A percentile compares a stretch with the other conserved stretches of the same genome.
Evolutionary conservation across 768 basidiomycete genomes (phyloP).

Genomic region (Rhizopogon roseolus): DNA sequence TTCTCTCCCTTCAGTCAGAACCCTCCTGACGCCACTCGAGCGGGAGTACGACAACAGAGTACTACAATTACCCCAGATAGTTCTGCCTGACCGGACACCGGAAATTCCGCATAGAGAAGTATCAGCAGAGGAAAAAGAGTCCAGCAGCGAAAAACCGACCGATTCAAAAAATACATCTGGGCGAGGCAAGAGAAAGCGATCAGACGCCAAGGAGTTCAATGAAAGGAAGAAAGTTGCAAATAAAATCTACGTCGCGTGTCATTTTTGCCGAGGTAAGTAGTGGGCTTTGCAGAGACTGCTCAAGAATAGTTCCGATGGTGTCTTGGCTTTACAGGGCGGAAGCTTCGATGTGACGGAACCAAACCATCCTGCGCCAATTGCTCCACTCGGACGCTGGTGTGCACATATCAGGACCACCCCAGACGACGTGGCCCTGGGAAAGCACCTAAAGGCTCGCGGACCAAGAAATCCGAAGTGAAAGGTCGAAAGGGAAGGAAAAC

Average conservation of each 20-base stretch:
- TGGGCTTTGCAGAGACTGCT: background rate
- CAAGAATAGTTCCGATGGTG: background rate
- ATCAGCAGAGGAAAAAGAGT: background rate
- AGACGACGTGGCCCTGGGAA: constrained; percentile 73
- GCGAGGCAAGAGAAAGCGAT: constrained; percentile 6
- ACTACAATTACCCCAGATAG: constrained; percentile 24
- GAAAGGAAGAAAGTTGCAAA: constrained; percentile 19
- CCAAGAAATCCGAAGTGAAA: constrained; percentile 34
- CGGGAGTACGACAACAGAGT: constrained; percentile 14
- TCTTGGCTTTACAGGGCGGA: constrained; percentile 45
- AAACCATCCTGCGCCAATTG: constrained; percentile 65
- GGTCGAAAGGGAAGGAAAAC: constrained; percentile 12
- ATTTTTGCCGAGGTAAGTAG: constrained; percentile 69
- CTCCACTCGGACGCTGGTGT: constrained; percentile 42
- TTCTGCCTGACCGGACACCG: constrained; percentile 17
- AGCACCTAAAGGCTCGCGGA: constrained; percentile 55
- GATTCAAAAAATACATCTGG: background rate
- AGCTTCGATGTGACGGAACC: constrained; percentile 68
- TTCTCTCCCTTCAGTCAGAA: constrained; percentile 21
- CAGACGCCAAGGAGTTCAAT: constrained; percentile 5
- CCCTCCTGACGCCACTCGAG: constrained; percentile 19
- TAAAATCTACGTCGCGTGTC: constrained; percentile 54
- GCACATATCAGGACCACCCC: constrained; percentile 47
- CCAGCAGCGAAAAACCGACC: background rate
- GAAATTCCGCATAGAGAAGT: background rate